These are phyloP conservation scores for Backusella parvicylindrica DNA, from an alignment of 192 early-diverging fungal genomes.

Conservation along the genomic window DNA sequence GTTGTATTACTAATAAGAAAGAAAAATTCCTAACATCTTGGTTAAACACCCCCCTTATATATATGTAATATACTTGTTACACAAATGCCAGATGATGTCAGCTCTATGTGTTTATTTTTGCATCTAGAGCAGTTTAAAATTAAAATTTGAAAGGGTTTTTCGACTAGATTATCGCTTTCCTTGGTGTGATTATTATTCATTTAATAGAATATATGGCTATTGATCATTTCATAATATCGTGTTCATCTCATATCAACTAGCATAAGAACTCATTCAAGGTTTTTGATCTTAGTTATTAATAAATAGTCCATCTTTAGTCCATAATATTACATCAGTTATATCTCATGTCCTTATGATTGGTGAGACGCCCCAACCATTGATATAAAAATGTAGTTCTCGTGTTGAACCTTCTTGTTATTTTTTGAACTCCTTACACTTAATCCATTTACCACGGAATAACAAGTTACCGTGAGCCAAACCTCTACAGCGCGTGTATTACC, in stretches of 20 bases:
- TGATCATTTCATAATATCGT: background rate
- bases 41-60: background rate
- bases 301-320: background rate
- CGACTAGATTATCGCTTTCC: background rate
- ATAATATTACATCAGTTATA: background rate
- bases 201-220: background rate
- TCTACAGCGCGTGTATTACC: background rate
- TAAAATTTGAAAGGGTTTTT: background rate
- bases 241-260: background rate
- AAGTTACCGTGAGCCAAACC: background rate
- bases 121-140: background rate
- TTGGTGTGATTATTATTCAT: background rate
- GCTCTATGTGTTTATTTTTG: background rate
- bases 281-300: background rate
- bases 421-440: background rate
- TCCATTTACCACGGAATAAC: background rate
- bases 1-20: conserved; percentile 9
- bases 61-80: background rate
- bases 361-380: background rate
- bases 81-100: background rate
- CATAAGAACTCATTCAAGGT: background rate
- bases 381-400: background rate
- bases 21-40: background rate
- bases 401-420: background rate
- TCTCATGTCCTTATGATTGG: background rate